A percentile compares a stretch with the other conserved stretches of the same genome.
Evolutionary conservation across 2,329 filamentous ascomycete genomes (phyloP).

Genomic region (Rhinocladiella similis): DNA sequence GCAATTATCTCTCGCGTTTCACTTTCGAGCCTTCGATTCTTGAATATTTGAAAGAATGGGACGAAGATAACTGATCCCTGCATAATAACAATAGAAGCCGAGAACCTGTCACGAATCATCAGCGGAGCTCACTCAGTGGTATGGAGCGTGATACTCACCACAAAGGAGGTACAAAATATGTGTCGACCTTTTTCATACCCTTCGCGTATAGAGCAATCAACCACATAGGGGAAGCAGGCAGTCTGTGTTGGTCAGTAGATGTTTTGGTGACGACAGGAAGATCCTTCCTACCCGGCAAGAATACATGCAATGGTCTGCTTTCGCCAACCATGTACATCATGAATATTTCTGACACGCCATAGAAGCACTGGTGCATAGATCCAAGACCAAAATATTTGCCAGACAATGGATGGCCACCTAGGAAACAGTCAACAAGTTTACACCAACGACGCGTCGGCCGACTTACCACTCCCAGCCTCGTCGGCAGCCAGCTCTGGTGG

Average conservation of each 20-base stretch:
- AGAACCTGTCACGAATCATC: conserved; percentile 40
- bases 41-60: conserved; percentile 59
- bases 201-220: conserved; percentile 57
- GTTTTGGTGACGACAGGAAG: background rate
- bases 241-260: conserved; percentile 38
- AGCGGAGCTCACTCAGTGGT: conserved; percentile 5
- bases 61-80: conserved; percentile 66
- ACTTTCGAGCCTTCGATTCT: conserved; percentile 35
- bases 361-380: conserved; percentile 62
- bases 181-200: conserved; percentile 47
- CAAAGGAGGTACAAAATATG: conserved; percentile 59
- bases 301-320: conserved; percentile 59
- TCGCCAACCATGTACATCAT: conserved; percentile 67
- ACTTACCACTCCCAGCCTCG: conserved; percentile 65
- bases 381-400: conserved; percentile 66
- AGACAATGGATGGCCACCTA: conserved; percentile 62
- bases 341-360: conserved; percentile 61
- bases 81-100: conserved; percentile 61
- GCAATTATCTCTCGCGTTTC: conserved; percentile 40
- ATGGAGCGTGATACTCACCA: conserved; percentile 46
- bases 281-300: conserved; percentile 41
- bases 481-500: conserved; percentile 47
- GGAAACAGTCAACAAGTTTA: conserved; percentile 6
- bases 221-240: conserved; percentile 69
- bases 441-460: too few species aligned